phyloP scores from a whole-genome alignment of 257 asterid species.

The Leonotis leonurus region DNA sequence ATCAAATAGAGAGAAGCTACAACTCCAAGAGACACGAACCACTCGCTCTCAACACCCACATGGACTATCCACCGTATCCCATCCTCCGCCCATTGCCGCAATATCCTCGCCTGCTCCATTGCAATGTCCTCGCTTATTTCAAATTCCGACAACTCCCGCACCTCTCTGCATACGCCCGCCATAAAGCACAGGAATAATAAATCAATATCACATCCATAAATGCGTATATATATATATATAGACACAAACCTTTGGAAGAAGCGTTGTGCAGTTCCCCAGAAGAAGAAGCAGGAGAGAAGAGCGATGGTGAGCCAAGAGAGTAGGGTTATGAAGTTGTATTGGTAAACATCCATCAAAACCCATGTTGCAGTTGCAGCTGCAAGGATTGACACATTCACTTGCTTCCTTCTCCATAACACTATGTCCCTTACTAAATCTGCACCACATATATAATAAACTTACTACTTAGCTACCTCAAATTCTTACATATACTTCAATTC shows the following conservation, averaged over 20 bases:
- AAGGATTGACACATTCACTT: constrained; percentile 24
- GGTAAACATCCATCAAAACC: constrained; percentile 40
- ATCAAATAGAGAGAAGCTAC: constrained; percentile 22
- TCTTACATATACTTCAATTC: too few relatives aligned
- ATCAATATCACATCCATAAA: neutral
- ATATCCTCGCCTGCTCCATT: constrained; percentile 19
- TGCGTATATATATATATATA: too few relatives aligned
- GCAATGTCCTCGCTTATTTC: constrained; percentile 42
- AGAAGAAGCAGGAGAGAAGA: constrained; percentile 25
- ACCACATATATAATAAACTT: too few relatives aligned
- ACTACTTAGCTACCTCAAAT: too few relatives aligned
- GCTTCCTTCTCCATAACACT: constrained; percentile 52
- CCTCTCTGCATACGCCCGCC: constrained; percentile 30
- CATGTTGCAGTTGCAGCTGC: constrained; percentile 37
- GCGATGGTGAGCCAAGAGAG: constrained; percentile 46
- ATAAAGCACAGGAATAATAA: neutral
- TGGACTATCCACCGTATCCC: constrained; percentile 33
- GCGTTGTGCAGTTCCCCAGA: constrained; percentile 46
- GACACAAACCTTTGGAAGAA: constrained; percentile 38
- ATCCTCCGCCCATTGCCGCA: constrained; percentile 27
- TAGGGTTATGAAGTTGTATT: constrained; percentile 35
- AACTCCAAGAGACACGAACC: constrained; percentile 41
- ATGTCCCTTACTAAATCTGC: constrained; percentile 39
- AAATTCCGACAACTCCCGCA: constrained; percentile 36
- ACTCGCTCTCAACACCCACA: constrained; percentile 38